These are phyloP conservation scores for Ophiostoma sp. DNA, from an alignment of 2,329 filamentous ascomycete species.

Conservation along the genomic window DNA sequence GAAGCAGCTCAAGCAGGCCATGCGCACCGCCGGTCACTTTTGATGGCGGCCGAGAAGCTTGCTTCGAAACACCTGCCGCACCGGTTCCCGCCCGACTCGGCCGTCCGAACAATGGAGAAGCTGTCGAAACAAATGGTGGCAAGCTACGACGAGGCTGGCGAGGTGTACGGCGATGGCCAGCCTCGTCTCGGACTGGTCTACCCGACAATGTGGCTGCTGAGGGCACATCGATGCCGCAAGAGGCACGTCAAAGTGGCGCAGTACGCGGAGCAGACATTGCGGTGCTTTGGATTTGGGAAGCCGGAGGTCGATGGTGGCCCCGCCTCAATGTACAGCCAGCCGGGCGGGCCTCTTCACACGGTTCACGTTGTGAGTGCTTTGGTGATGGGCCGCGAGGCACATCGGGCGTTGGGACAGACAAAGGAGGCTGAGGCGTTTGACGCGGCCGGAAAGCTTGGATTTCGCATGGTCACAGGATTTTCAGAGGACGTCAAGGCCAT, in stretches of 20 bases:
- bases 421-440: slow-evolving; percentile 34
- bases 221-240: slow-evolving; percentile 37
- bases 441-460: slow-evolving; percentile 37
- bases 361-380: slow-evolving; percentile 41
- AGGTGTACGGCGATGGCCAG: slow-evolving; percentile 34
- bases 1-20: slow-evolving; percentile 26
- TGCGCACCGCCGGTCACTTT: slow-evolving; percentile 26
- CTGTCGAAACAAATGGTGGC: slow-evolving; percentile 38
- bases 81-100: slow-evolving; percentile 36
- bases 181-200: slow-evolving; percentile 41
- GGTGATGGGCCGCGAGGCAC: slow-evolving; percentile 36
- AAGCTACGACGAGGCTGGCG: slow-evolving; percentile 35
- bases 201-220: slow-evolving; percentile 41
- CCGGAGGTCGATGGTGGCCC: slow-evolving; percentile 30
- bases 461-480: slow-evolving; percentile 38
- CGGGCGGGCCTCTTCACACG: slow-evolving; percentile 35
- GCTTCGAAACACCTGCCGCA: slow-evolving; percentile 28
- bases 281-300: slow-evolving; percentile 39
- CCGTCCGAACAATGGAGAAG: slow-evolving; percentile 38
- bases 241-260: slow-evolving; percentile 39
- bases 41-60: slow-evolving; percentile 30
- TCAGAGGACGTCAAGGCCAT: slow-evolving; percentile 34
- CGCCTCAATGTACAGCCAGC: slow-evolving; percentile 32
- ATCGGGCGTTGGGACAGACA: slow-evolving; percentile 35
- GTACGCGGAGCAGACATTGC: slow-evolving; percentile 36